Percentiles rank a stretch among this genome's conserved stretches.
phyloP scores from a whole-genome alignment of 2,329 filamentous ascomycete genomes.

The Penicillium sp. region DNA sequence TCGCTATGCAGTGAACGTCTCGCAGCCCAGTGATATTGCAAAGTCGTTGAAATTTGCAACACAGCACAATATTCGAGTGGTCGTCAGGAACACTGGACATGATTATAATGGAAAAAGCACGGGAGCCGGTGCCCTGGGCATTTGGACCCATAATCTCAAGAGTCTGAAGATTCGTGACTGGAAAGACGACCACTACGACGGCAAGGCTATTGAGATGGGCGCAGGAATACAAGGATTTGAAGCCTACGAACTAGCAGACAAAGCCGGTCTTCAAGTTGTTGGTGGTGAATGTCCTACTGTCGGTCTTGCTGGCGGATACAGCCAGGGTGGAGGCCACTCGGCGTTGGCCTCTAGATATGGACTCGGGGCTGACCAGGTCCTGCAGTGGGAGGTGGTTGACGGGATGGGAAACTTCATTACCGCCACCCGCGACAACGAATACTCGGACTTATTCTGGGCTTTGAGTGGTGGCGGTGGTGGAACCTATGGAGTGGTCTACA shows the following conservation, averaged over 20 bases:
- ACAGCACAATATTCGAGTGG: constrained; percentile 48
- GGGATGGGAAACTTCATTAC: constrained; percentile 26
- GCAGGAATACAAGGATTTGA: constrained; percentile 52
- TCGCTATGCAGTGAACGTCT: constrained; percentile 36
- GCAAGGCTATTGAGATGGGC: constrained; percentile 51
- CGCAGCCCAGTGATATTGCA: constrained; percentile 20
- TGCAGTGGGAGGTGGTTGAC: constrained; percentile 55
- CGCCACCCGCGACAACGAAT: constrained; percentile 12
- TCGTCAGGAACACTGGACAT: constrained; percentile 44
- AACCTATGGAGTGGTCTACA: constrained; percentile 54
- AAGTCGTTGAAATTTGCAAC: constrained; percentile 39
- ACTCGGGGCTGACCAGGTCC: constrained; percentile 55
- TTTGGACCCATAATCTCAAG: constrained; percentile 35
- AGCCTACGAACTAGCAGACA: constrained; percentile 45
- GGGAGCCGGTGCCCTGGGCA: constrained; percentile 49
- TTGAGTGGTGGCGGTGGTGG: constrained; percentile 39
- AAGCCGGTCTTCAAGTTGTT: constrained; percentile 48
- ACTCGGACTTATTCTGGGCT: constrained; percentile 22
- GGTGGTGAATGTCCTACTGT: constrained; percentile 54
- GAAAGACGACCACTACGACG: constrained; percentile 42
- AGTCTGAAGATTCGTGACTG: constrained; percentile 30
- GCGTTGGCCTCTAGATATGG: constrained; percentile 52
- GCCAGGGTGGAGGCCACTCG: constrained; percentile 57
- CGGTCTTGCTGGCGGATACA: constrained; percentile 56
- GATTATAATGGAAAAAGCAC: constrained; percentile 52